Base-by-base conservation (phyloP, 1,284 basidiomycete species). In the Leccinum fallax region DNA sequence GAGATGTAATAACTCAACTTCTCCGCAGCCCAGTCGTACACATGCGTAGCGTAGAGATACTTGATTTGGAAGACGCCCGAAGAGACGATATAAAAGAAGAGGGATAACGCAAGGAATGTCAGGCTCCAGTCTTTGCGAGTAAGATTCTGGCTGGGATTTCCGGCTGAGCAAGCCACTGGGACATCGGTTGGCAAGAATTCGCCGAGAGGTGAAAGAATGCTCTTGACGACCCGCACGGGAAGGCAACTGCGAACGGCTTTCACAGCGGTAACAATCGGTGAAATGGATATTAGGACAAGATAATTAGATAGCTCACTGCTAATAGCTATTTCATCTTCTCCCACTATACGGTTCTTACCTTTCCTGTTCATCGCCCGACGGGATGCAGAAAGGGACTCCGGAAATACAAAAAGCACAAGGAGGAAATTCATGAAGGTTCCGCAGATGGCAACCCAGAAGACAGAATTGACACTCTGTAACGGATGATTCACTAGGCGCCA, bases 1-100 rank as follows among this genome's bases (percentile, higher is more conserved):
- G 84, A 84, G 66, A 90, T 82, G 67, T 85, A 90, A 63, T 88
- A 87, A 48, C 88, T 87, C 51, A 89, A 74, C 79, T 87, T 59
- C 61, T 83, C 80, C 7, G 85, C 80, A 15, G 78, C 78, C 88
- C 88, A 90, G 3, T 78, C 79, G 63, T 83, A 86, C 28, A 82
- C 63, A 72, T 82, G 81, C 54, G 78, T 79, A 6, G 84, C 85
- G 63, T 86, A 90, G 48, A 88, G 79, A 62, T 84, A 83, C 71
- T 89, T 90, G 69, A 87, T 71, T 65, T 82, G 79, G 71, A 84
- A 80, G 3, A 88, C 66, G 8, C 86, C 88, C 79, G 79, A 76
- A 16, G 84, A 77, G 52, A 85, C 74, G 52, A 80, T 72, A 65
- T 81, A 76, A 36, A 74, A 74, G 64, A 84, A 84, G 52, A 83